Evolutionary conservation across 2,329 filamentous ascomycete genomes (phyloP).

Genomic region (Pseudogymnoascus sp.): DNA sequence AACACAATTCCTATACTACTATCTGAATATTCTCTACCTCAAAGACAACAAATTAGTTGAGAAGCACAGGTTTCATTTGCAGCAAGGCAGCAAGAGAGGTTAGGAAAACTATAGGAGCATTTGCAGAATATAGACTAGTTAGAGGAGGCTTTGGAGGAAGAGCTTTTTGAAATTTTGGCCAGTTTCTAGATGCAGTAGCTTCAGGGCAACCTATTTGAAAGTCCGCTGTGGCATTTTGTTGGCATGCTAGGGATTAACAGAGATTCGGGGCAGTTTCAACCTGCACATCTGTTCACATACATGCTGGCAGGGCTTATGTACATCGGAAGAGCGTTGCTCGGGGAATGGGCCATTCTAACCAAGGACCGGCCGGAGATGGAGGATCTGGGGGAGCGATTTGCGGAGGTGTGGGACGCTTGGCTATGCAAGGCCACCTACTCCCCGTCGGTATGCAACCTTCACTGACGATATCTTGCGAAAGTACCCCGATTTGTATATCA

Average conservation of each 20-base stretch:
- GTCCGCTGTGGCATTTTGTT: neutral
- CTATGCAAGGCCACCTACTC: slow-evolving; percentile 9
- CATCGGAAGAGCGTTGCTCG: neutral
- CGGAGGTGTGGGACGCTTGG: neutral
- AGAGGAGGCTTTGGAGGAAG: neutral
- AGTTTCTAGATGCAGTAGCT: slow-evolving; percentile 4
- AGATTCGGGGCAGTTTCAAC: neutral
- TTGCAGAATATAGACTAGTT: neutral
- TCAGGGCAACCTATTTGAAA: neutral
- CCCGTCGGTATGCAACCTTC: neutral
- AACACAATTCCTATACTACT: slow-evolving; percentile 3
- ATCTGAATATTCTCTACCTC: neutral
- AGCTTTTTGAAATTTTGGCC: neutral
- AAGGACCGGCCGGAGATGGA: neutral
- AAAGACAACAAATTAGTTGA: neutral
- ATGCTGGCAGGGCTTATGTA: neutral
- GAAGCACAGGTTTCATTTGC: neutral
- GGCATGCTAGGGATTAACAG: neutral
- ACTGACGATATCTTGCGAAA: neutral
- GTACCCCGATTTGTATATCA: neutral
- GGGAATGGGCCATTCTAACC: neutral
- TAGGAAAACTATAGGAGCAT: neutral
- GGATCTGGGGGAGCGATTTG: neutral
- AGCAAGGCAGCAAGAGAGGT: neutral
- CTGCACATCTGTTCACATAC: neutral